These are phyloP conservation scores for Gossypium trilobum DNA, from an alignment of 441 rosid species.

Conservation along the genomic window DNA sequence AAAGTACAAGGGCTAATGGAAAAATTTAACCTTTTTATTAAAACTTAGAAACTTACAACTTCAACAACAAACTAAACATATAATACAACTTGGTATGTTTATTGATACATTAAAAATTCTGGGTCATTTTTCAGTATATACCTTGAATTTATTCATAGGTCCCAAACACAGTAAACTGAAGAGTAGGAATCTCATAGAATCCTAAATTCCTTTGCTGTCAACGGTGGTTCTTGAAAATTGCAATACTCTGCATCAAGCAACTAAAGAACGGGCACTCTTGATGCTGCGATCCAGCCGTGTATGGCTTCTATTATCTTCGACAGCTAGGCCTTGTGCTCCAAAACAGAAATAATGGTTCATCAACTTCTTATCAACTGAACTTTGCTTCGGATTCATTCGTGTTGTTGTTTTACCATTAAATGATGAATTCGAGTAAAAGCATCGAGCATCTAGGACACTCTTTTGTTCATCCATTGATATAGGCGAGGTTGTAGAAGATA, in stretches of 20 bases:
- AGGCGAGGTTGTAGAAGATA: slow-evolving; percentile 35
- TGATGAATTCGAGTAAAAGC: slow-evolving; percentile 3
- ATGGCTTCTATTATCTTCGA: slow-evolving; percentile 30
- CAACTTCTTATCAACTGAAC: slow-evolving; percentile 34
- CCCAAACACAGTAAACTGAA: background rate
- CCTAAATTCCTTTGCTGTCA: background rate
- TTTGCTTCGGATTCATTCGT: slow-evolving; percentile 23
- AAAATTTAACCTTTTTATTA: too few relatives aligned
- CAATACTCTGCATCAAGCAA: slow-evolving; percentile 24
- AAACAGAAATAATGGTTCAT: slow-evolving; percentile 65
- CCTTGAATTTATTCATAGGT: background rate
- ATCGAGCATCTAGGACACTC: slow-evolving; percentile 17
- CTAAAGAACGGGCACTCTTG: slow-evolving; percentile 40
- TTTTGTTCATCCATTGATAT: slow-evolving; percentile 29
- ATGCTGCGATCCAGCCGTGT: slow-evolving; percentile 24
- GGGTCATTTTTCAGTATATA: background rate
- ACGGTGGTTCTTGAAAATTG: background rate
- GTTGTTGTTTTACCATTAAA: slow-evolving; percentile 17
- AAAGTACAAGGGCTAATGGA: too few relatives aligned
- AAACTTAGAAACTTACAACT: background rate
- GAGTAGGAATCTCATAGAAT: background rate
- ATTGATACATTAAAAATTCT: background rate
- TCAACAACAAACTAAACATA: background rate
- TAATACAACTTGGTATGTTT: background rate
- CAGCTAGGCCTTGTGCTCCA: slow-evolving; percentile 55